Conservation (phyloP, 306 rosid genomes). For the Biancaea sappan region DNA sequence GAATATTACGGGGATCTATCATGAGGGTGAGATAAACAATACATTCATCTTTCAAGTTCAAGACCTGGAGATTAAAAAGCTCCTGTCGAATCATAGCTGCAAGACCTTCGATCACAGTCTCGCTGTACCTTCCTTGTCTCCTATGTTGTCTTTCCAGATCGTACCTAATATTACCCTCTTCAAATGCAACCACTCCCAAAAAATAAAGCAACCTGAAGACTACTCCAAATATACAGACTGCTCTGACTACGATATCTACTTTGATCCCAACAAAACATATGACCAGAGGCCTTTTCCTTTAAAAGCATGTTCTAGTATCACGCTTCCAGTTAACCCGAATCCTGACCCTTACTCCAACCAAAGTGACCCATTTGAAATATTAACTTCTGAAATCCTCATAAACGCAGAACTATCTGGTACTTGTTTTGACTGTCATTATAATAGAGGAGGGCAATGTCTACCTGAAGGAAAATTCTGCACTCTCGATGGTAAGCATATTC, state of each 20-base stretch:
- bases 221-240: too few relatives aligned
- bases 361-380: not conserved
- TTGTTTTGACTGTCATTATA: not conserved
- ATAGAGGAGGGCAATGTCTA: not conserved
- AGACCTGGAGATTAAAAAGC: not conserved
- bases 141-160: not conserved
- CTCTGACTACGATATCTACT: not conserved
- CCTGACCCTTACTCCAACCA: not conserved
- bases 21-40: too few relatives aligned
- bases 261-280: not conserved
- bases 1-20: too few relatives aligned
- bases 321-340: not conserved
- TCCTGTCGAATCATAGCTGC: not conserved
- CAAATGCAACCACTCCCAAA: not conserved
- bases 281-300: not conserved
- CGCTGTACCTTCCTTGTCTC: not conserved
- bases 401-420: not conserved
- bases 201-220: too few relatives aligned
- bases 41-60: too few relatives aligned
- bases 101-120: not conserved
- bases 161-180: too few relatives aligned
- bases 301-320: not conserved
- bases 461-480: not conserved
- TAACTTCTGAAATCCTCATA: conserved; percentile 1
- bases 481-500: not conserved